Evolutionary conservation across 495 filamentous ascomycete genomes (phyloP), one percentile per base, ranked within the genome.

Genomic region (Hypoxylon crocopeplum): DNA sequence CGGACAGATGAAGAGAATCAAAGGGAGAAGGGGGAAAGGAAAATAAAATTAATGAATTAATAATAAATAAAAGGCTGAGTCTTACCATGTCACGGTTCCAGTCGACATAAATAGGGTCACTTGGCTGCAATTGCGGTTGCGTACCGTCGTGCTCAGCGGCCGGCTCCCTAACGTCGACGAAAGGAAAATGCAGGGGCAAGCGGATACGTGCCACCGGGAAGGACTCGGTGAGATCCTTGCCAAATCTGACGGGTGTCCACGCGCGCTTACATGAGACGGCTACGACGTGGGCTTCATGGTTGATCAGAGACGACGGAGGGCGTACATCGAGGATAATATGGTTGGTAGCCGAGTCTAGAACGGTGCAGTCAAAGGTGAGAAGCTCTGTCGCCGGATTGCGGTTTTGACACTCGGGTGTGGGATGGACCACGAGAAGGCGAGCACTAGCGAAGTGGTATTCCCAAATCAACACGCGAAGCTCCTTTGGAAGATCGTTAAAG

Each of bases 401-500:
- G 30, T 45, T 34, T 27, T 55, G 27, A 19, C 37, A 48, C 22
- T 58, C 48, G 13, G 54, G 60, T 10, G 54, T 44, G 15, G 60
- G 60, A 42, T 64, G 60, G 10, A 64, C 38, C 16, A 64, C 60
- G 19, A 44, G 53, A 39, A 69, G 39, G 13, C 64, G 63, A 27
- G 64, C 39, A 30, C 49, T 51, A n/a, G 67, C 64, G 56, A 79
- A 67, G 51, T 71, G 56, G 25, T 49, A 63, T 30, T 71, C 56
- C 68, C 68, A 71, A 10, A 71, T 71, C 15, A 61, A 32, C 16
- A 59, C 16, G 34, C 68, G 68, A 27, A 69, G 54, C 34, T 71
- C 68, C 20, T 50, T 52, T 8, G 68, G 68, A 10, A 71, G 56
- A n/a, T 52, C 25, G 13, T 56, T 51, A 30, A 70, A 66, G 34